Percentiles rank a stretch among this genome's conserved stretches.
Conservation (phyloP, 2,329 filamentous ascomycete species). For the Colletotrichum higginsianum region DNA sequence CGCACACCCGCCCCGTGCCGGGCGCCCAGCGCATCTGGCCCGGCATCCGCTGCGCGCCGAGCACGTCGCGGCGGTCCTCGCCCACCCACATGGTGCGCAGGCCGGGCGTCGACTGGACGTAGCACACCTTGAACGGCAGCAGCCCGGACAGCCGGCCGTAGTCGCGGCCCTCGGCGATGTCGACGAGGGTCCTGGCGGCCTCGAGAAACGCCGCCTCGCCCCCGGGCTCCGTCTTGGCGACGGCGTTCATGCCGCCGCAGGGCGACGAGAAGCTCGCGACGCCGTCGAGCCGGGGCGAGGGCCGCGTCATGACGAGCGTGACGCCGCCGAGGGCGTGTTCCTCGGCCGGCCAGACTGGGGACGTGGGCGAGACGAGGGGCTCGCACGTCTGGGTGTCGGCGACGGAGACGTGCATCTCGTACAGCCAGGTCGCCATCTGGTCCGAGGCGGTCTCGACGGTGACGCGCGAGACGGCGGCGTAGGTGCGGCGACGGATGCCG, state of each 20-base stretch:
- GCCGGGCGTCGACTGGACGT: slow-evolving; percentile 58
- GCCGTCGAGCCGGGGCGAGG: neutral
- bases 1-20: slow-evolving; percentile 31
- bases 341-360: slow-evolving; percentile 43
- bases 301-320: slow-evolving; percentile 38
- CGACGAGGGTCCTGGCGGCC: slow-evolving; percentile 4
- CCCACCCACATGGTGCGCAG: slow-evolving; percentile 56
- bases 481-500: slow-evolving; percentile 50
- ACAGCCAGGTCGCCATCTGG: slow-evolving; percentile 46
- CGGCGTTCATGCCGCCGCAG: neutral
- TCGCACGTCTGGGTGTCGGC: slow-evolving; percentile 46
- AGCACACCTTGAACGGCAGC: slow-evolving; percentile 59
- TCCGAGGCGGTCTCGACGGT: slow-evolving; percentile 45
- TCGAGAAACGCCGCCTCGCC: slow-evolving; percentile 14
- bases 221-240: slow-evolving; percentile 14
- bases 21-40: slow-evolving; percentile 49
- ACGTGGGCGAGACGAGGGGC: slow-evolving; percentile 47
- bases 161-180: slow-evolving; percentile 38
- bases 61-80: slow-evolving; percentile 59
- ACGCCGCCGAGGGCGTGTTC: slow-evolving; percentile 40
- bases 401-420: slow-evolving; percentile 54
- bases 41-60: slow-evolving; percentile 58
- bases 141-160: slow-evolving; percentile 57
- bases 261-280: slow-evolving; percentile 13
- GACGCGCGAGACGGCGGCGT: slow-evolving; percentile 55